Evolutionary conservation across 768 basidiomycete genomes (phyloP).

Genomic region (Xerocomus brunneocitrinus): DNA sequence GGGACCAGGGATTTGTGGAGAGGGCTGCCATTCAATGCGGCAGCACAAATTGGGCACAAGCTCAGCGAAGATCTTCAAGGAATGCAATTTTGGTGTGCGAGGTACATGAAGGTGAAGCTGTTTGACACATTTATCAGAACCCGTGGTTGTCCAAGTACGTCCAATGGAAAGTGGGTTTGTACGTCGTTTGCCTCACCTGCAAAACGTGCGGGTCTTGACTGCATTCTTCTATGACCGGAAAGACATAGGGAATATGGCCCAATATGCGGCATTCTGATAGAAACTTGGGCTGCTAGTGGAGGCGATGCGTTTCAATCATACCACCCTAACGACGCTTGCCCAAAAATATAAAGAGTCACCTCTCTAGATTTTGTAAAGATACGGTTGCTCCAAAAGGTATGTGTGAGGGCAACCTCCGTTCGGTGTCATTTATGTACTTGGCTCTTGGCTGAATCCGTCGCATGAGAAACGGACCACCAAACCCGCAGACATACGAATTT

Average conservation of each 20-base stretch:
- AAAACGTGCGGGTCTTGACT: conserved; percentile 41
- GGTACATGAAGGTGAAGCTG: conserved; percentile 52
- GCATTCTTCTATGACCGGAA: conserved; percentile 69
- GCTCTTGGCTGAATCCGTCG: conserved; percentile 24
- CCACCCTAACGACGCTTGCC: conserved; percentile 43
- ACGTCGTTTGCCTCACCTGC: conserved; percentile 4
- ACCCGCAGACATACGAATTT: conserved; percentile 56
- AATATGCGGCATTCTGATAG: conserved; percentile 52
- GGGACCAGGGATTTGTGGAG: conserved; percentile 5
- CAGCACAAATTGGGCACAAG: neutral
- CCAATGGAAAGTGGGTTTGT: neutral
- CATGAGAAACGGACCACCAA: conserved; percentile 46
- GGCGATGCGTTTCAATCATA: conserved; percentile 57
- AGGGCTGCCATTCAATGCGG: neutral
- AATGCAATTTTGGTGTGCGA: conserved; percentile 4
- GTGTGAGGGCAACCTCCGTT: neutral
- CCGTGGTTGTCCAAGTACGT: conserved; percentile 57
- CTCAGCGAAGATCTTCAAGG: neutral
- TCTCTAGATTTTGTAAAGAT: conserved; percentile 50
- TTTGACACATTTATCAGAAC: conserved; percentile 42
- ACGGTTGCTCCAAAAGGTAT: conserved; percentile 65
- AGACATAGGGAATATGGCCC: conserved; percentile 50
- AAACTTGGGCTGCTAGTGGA: conserved; percentile 42
- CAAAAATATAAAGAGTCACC: conserved; percentile 48
- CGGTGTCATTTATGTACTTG: neutral